Percentiles rank a stretch among this genome's conserved stretches.
Evolutionary conservation across 139 green algal genomes (phyloP).

Genomic region (Axilococcus clingmanii): DNA sequence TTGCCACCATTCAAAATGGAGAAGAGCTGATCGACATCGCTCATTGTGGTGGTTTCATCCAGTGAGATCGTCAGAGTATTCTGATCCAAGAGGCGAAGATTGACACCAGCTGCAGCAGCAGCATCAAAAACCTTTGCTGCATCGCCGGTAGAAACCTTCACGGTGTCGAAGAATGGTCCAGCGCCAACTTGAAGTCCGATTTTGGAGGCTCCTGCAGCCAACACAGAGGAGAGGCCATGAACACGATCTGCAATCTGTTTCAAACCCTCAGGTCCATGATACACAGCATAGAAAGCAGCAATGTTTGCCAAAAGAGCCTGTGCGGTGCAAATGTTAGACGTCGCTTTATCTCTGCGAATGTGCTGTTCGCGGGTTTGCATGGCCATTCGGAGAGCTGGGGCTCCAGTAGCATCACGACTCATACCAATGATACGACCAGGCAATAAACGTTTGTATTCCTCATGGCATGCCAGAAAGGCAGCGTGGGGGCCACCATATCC

Average conservation of each 20-base stretch:
- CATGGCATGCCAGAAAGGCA: slow-evolving; percentile 90
- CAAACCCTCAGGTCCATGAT: slow-evolving; percentile 94
- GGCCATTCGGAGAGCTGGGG: slow-evolving; percentile 92
- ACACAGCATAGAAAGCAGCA: slow-evolving; percentile 91
- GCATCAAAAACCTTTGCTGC: slow-evolving; percentile 21
- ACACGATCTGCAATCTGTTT: slow-evolving; percentile 77
- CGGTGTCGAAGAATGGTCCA: slow-evolving; percentile 92
- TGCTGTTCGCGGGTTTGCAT: slow-evolving; percentile 99
- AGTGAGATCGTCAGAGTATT: slow-evolving; percentile 63
- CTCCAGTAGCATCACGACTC: slow-evolving; percentile 74
- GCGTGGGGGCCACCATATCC: slow-evolving; percentile 98
- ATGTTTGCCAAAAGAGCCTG: slow-evolving; percentile 98
- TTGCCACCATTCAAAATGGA: slow-evolving; percentile 52
- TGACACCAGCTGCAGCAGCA: slow-evolving; percentile 43
- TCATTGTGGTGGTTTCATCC: slow-evolving; percentile 88
- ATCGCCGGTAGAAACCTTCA: slow-evolving; percentile 46
- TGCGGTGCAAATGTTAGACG: slow-evolving; percentile 99
- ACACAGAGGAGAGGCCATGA: slow-evolving; percentile 73
- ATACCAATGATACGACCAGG: slow-evolving; percentile 96
- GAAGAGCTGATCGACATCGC: slow-evolving; percentile 85
- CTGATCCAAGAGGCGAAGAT: slow-evolving; percentile 76
- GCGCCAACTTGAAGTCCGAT: slow-evolving; percentile 49
- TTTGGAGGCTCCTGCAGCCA: slow-evolving; percentile 66
- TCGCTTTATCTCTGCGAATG: slow-evolving; percentile 99
- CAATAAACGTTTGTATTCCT: slow-evolving; percentile 89